These are phyloP conservation scores for Kwoniella dejecticola DNA, from an alignment of 768 basidiomycete species.

Conservation along the genomic window DNA sequence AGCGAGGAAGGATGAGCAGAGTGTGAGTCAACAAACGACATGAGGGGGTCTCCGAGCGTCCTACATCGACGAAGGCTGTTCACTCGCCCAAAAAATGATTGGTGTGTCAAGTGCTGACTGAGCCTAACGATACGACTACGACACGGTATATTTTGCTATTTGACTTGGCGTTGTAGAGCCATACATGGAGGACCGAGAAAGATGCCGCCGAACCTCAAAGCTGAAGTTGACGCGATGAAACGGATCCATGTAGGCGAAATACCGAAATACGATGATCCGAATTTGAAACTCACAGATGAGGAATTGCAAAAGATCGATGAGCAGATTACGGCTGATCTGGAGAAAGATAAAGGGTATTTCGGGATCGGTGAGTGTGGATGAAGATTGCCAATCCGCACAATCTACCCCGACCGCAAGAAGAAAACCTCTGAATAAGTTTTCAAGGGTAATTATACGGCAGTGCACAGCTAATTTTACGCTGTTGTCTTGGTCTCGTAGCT, in stretches of 20 bases:
- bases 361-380: constrained; percentile 11
- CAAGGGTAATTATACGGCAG: no score
- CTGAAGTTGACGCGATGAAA: constrained; percentile 10
- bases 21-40: constrained; percentile 6
- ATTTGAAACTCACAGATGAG: constrained; percentile 5
- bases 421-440: no score
- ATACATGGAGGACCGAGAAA: constrained; percentile 26
- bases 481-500: background rate
- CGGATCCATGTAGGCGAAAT: constrained; percentile 9
- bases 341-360: constrained; percentile 18
- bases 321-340: constrained; percentile 17
- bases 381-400: background rate
- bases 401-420: background rate
- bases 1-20: constrained; percentile 17
- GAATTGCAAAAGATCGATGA: constrained; percentile 15
- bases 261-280: no score
- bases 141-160: background rate
- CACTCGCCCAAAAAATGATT: no score
- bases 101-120: no score
- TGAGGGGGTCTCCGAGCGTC: no score
- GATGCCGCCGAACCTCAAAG: constrained; percentile 2
- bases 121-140: no score
- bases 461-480: no score
- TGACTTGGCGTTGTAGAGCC: background rate
- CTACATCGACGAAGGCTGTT: no score